Evolutionary conservation across 129 eudicot genomes (phyloP).

Genomic region (Escallonia herrerae): DNA sequence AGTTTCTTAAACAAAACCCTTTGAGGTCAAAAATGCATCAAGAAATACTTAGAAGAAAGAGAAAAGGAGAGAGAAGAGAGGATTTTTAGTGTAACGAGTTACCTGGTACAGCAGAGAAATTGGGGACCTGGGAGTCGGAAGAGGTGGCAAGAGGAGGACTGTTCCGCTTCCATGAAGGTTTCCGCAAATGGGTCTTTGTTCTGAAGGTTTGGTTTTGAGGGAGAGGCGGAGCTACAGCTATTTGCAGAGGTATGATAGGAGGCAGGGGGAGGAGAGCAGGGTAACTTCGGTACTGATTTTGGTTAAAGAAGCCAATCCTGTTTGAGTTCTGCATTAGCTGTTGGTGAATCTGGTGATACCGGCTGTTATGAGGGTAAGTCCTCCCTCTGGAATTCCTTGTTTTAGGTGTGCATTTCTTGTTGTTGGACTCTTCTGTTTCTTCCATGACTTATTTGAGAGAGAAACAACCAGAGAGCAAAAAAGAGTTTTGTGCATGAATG

Average conservation of each 20-base stretch:
- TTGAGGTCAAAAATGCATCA: conserved; percentile 16
- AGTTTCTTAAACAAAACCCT: neutral
- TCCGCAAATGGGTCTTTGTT: conserved; percentile 49
- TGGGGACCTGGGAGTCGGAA: conserved; percentile 27
- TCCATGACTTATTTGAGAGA: conserved; percentile 44
- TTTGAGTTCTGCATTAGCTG: conserved; percentile 42
- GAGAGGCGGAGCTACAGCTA: conserved; percentile 30
- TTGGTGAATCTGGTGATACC: conserved; percentile 30
- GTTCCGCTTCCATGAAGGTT: conserved; percentile 39
- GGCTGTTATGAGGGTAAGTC: conserved; percentile 21
- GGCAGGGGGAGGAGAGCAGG: conserved; percentile 61
- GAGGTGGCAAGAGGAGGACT: conserved; percentile 35
- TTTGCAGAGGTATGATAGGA: conserved; percentile 50
- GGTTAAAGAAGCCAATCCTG: conserved; percentile 26
- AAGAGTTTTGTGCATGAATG: conserved; percentile 50
- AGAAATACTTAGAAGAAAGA: conserved; percentile 12
- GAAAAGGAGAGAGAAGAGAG: neutral
- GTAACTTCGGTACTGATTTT: conserved; percentile 43
- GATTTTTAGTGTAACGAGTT: neutral
- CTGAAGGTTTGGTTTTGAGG: conserved; percentile 37
- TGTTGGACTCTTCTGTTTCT: conserved; percentile 47
- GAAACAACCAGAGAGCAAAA: conserved; percentile 27
- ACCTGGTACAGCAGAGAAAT: conserved; percentile 24
- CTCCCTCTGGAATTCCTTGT: conserved; percentile 31
- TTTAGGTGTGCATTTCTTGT: conserved; percentile 53